phyloP scores from a whole-genome alignment of 2,329 filamentous ascomycete genomes.

The Claviceps sorghi region DNA sequence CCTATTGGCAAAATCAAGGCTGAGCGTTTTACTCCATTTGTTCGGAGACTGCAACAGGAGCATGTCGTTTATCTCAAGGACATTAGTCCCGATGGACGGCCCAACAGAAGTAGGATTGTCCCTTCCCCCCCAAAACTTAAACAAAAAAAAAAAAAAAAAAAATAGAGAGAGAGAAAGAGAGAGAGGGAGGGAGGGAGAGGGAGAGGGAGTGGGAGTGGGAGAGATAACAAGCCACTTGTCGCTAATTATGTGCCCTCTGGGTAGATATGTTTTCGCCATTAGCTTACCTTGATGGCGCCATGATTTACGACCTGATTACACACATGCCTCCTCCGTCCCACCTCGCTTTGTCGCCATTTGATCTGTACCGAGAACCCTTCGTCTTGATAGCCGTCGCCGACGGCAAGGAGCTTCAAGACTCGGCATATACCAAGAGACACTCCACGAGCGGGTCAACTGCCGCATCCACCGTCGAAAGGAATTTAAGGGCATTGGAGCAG shows the following conservation, averaged over 20 bases:
- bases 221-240: neutral
- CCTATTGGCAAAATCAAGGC: slow-evolving; percentile 77
- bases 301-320: slow-evolving; percentile 78
- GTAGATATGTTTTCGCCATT: slow-evolving; percentile 87
- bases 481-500: slow-evolving; percentile 44
- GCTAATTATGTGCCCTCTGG: slow-evolving; percentile 9
- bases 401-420: slow-evolving; percentile 50
- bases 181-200: too few species aligned
- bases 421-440: slow-evolving; percentile 37
- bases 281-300: slow-evolving; percentile 70
- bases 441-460: slow-evolving; percentile 34
- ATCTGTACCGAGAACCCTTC: slow-evolving; percentile 74
- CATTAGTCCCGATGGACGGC: slow-evolving; percentile 69
- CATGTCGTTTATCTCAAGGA: slow-evolving; percentile 74
- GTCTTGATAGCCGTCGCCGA: slow-evolving; percentile 76
- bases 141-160: too few species aligned
- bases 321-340: slow-evolving; percentile 69
- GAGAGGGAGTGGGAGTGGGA: too few species aligned
- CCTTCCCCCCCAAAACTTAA: too few species aligned
- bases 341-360: slow-evolving; percentile 70
- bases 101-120: slow-evolving; percentile 67
- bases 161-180: too few species aligned
- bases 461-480: slow-evolving; percentile 37
- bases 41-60: slow-evolving; percentile 62
- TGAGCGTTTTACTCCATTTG: slow-evolving; percentile 64